These are phyloP conservation scores for Euphorbia lathyris DNA, from an alignment of 345 rosid species.

Conservation along the genomic window DNA sequence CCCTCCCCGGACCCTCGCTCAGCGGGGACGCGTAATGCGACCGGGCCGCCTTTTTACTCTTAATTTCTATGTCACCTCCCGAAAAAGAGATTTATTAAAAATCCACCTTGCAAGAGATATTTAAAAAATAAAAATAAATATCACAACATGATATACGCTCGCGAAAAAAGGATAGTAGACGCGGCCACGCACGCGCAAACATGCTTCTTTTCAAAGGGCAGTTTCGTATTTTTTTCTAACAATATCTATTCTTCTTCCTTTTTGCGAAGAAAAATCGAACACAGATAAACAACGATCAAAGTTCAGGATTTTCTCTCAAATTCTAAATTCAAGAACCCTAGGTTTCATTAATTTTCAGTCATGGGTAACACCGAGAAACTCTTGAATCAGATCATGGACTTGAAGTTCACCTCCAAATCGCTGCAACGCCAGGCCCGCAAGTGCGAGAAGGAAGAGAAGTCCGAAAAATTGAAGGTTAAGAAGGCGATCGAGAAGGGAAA, in stretches of 20 bases:
- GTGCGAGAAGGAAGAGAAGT: constrained; percentile 98
- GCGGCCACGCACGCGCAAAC: neutral
- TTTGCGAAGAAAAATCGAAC: neutral
- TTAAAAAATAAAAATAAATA: too few species aligned
- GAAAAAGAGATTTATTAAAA: too few species aligned
- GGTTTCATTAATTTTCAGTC: neutral
- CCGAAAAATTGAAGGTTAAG: constrained; percentile 93
- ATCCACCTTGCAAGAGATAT: too few species aligned
- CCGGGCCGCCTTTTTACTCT: too few species aligned
- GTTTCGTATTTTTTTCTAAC: neutral
- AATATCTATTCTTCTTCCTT: neutral
- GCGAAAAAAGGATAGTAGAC: too few species aligned
- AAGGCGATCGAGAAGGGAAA: constrained; percentile 99
- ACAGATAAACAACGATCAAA: neutral
- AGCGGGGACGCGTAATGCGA: too few species aligned
- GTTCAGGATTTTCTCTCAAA: neutral
- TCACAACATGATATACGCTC: neutral
- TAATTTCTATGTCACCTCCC: too few species aligned
- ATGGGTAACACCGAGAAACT: constrained; percentile 96
- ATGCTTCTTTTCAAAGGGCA: neutral
- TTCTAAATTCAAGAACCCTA: constrained; percentile 18
- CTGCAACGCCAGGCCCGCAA: constrained; percentile 85
- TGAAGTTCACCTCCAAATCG: constrained; percentile 87
- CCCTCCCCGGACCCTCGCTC: too few species aligned
- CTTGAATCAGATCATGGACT: constrained; percentile 92